These are phyloP conservation scores for Effrenium voratum DNA, from an alignment of 73 alveolate species.

Conservation along the genomic window DNA sequence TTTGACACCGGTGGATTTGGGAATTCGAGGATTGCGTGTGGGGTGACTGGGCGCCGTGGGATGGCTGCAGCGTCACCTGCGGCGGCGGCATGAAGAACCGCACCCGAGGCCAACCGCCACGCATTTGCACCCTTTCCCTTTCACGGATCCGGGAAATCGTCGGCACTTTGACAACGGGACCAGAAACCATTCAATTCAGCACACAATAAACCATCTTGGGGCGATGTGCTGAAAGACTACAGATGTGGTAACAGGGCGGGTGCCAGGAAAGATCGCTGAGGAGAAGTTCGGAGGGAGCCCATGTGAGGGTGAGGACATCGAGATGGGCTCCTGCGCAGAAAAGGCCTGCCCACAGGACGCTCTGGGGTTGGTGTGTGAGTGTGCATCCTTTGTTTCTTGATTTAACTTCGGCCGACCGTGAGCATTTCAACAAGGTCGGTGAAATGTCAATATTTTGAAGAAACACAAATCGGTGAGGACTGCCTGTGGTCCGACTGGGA, in stretches of 20 bases:
- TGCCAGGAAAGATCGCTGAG: conserved; percentile 45
- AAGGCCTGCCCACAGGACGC: conserved; percentile 41
- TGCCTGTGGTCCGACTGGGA: conserved; percentile 60
- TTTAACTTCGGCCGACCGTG: no score
- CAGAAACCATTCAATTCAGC: no score
- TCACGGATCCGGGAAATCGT: no score
- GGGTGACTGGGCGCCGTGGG: conserved; percentile 69
- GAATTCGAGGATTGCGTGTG: conserved; percentile 9
- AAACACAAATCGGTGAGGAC: background rate
- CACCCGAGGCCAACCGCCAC: conserved; percentile 36
- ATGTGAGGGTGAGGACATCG: conserved; percentile 40
- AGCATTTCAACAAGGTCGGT: no score
- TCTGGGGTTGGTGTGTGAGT: no score
- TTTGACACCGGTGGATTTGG: background rate
- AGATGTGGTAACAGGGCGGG: no score
- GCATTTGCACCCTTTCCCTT: background rate
- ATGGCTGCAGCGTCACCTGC: conserved; percentile 57
- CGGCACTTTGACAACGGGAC: no score
- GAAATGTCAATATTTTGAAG: no score
- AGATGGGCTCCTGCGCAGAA: conserved; percentile 43
- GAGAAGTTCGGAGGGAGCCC: conserved; percentile 56
- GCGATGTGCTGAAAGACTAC: background rate
- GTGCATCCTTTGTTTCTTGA: no score
- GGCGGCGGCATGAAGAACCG: conserved; percentile 45
- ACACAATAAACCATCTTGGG: background rate